phyloP scores from a whole-genome alignment of 768 basidiomycete species.

The Nidularia pulvinata region DNA sequence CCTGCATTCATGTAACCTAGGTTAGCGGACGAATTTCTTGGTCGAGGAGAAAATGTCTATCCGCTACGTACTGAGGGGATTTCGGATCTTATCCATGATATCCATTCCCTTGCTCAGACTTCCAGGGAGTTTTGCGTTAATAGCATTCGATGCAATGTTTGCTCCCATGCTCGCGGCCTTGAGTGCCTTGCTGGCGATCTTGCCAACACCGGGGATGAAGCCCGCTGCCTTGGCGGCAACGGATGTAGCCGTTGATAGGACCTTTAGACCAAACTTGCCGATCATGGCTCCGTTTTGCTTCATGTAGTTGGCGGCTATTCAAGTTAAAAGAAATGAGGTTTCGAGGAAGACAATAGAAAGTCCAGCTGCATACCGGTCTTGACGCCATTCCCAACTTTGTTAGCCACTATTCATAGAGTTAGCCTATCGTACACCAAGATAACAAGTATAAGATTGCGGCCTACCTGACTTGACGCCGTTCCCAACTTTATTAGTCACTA shows the following conservation, averaged over 20 bases:
- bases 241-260: neutral
- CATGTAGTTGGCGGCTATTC: neutral
- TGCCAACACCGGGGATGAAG: constrained; percentile 1
- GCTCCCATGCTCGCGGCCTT: neutral
- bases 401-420: neutral
- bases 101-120: neutral
- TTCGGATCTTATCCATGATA: neutral
- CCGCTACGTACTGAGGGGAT: neutral
- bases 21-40: neutral
- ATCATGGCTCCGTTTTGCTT: neutral
- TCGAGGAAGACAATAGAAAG: neutral
- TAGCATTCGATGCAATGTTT: neutral
- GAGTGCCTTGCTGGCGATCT: neutral
- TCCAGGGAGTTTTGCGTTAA: neutral
- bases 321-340: neutral
- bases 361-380: neutral
- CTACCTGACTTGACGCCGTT: neutral
- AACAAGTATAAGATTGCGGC: too few species aligned
- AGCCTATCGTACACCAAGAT: neutral
- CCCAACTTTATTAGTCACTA: neutral
- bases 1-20: neutral
- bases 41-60: too few species aligned
- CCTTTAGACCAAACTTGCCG: neutral
- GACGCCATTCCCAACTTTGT: neutral
- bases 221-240: neutral